These are phyloP conservation scores for Cadophora sp. DNA, from an alignment of 2,329 filamentous ascomycete species.

Conservation along the genomic window DNA sequence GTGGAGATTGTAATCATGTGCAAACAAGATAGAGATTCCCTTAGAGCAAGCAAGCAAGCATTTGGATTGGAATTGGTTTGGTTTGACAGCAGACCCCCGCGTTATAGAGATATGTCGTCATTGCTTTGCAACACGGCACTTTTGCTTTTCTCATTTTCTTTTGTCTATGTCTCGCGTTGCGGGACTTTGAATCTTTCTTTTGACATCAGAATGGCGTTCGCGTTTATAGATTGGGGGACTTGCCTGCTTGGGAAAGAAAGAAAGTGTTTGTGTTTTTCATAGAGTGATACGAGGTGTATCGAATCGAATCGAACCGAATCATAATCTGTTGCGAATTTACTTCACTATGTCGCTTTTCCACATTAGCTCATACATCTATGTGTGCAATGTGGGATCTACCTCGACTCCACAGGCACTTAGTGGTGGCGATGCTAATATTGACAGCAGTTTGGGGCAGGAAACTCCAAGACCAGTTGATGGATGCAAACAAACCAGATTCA, in stretches of 20 bases:
- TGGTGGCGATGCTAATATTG: no score
- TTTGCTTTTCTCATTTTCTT: background rate
- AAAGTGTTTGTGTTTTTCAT: conserved; percentile 2
- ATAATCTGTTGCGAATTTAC: background rate
- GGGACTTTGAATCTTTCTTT: background rate
- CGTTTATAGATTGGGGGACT: conserved; percentile 26
- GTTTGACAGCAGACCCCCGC: conserved; percentile 18
- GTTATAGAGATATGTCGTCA: conserved; percentile 8
- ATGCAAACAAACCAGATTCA: no score
- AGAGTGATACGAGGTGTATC: background rate
- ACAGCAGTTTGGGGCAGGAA: no score
- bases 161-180: background rate
- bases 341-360: background rate
- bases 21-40: conserved; percentile 29
- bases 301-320: background rate
- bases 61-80: conserved; percentile 28
- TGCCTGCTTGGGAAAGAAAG: conserved; percentile 8
- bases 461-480: no score
- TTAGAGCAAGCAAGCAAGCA: conserved; percentile 25
- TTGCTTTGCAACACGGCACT: background rate
- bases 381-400: no score
- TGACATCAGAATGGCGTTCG: conserved; percentile 30
- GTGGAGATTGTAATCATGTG: conserved; percentile 32
- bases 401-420: no score
- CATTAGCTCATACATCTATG: no score